Evolutionary conservation across 371 early-diverging fungal species (phyloP).

Genomic region (Mucor piriformis): DNA sequence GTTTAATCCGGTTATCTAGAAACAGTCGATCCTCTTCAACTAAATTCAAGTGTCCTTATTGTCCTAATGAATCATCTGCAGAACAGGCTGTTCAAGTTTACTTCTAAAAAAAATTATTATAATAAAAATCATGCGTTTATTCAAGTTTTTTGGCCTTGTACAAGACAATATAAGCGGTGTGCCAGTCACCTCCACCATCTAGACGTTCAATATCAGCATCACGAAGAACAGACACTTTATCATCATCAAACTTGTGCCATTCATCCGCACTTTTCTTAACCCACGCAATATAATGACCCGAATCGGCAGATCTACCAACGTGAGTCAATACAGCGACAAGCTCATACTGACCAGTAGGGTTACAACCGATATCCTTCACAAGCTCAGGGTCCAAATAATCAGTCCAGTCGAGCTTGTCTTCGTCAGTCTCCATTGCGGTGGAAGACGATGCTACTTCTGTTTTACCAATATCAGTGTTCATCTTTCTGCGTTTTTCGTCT

Average conservation of each 20-base stretch:
- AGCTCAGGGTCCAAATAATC: constrained; percentile 73
- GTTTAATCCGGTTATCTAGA: constrained; percentile 79
- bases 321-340: constrained; percentile 86
- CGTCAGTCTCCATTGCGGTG: constrained; percentile 32
- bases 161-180: constrained; percentile 80
- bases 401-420: constrained; percentile 46
- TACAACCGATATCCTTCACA: constrained; percentile 78
- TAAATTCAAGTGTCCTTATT: constrained; percentile 96
- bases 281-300: constrained; percentile 94
- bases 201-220: constrained; percentile 89
- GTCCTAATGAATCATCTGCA: constrained; percentile 83
- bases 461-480: constrained; percentile 31
- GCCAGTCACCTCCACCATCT: constrained; percentile 93
- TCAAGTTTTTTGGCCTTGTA: constrained; percentile 69
- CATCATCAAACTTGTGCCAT: constrained; percentile 96
- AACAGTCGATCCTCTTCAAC: constrained; percentile 53
- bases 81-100: constrained; percentile 79
- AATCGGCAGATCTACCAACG: constrained; percentile 83
- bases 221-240: constrained; percentile 84
- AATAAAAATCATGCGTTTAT: constrained; percentile 3
- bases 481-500: constrained; percentile 65
- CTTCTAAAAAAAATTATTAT: constrained; percentile 58
- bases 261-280: constrained; percentile 74
- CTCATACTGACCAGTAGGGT: constrained; percentile 82
- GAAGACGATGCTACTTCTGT: constrained; percentile 1